Evolutionary conservation across 176 grass and related monocot species (phyloP).

Genomic region (Aegilops umbellulata): DNA sequence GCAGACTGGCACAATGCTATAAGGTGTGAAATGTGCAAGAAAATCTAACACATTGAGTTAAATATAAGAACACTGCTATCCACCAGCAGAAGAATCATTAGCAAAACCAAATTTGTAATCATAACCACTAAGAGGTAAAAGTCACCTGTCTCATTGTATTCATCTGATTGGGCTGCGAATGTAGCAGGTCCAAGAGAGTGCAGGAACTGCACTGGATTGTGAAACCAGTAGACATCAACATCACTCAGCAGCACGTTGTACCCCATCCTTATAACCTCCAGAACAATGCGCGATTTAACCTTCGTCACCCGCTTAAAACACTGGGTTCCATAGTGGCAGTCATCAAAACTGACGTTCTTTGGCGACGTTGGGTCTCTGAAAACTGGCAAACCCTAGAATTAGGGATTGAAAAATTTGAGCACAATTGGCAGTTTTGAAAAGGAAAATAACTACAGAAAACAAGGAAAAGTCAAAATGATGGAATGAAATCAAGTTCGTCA

Average conservation of each 20-base stretch:
- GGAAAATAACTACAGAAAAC: not conserved
- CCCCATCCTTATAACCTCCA: constrained; percentile 72
- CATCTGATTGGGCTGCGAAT: constrained; percentile 83
- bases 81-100: not conserved
- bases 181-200: constrained; percentile 61
- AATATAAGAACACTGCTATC: not conserved
- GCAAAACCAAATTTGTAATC: not conserved
- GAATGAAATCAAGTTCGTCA: not conserved
- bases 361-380: constrained; percentile 61
- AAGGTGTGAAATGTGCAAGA: not conserved
- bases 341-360: constrained; percentile 67
- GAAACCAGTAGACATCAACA: constrained; percentile 91
- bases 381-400: constrained; percentile 79
- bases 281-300: constrained; percentile 83
- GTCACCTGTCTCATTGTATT: constrained; percentile 75
- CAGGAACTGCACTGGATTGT: constrained; percentile 61
- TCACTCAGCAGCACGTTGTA: constrained; percentile 92
- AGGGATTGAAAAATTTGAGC: not conserved
- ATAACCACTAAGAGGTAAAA: not conserved
- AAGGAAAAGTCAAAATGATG: not conserved
- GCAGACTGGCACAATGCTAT: not conserved
- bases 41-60: not conserved
- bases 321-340: constrained; percentile 85
- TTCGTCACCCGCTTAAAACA: constrained; percentile 94
- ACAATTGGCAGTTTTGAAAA: not conserved